Conservation (phyloP, 2,329 filamentous ascomycete genomes). For the Calycina herbarum region DNA sequence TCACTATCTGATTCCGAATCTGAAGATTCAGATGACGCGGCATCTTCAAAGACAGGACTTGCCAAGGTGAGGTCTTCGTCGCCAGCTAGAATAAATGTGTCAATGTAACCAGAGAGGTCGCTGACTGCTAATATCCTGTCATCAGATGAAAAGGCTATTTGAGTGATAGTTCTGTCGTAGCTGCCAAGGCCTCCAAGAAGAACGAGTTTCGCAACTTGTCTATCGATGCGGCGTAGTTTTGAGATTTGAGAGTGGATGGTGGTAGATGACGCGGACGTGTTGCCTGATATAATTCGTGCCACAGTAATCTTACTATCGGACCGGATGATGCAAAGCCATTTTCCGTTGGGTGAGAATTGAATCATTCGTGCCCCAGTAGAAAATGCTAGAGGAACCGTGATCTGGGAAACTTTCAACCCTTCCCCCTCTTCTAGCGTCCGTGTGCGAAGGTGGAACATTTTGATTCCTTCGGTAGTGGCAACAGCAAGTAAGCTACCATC, state of each 20-base stretch:
- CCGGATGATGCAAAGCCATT: conserved; percentile 67
- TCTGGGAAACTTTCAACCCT: conserved; percentile 68
- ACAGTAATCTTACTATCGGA: conserved; percentile 60
- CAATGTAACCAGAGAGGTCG: conserved; percentile 81
- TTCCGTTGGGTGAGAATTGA: conserved; percentile 66
- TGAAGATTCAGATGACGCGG: conserved; percentile 32
- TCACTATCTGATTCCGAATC: conserved; percentile 48
- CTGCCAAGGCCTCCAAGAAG: conserved; percentile 67
- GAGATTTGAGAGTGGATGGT: conserved; percentile 46
- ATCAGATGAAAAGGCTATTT: conserved; percentile 76
- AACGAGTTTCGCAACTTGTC: conserved; percentile 54
- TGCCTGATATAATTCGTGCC: conserved; percentile 44
- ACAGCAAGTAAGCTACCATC: conserved; percentile 76
- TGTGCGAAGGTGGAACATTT: conserved; percentile 69
- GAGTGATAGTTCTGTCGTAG: conserved; percentile 76
- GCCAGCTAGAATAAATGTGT: conserved; percentile 76
- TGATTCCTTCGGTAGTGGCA: conserved; percentile 72
- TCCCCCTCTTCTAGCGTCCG: conserved; percentile 52
- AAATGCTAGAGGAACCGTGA: conserved; percentile 61
- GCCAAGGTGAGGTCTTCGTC: conserved; percentile 49
- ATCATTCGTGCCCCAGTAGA: conserved; percentile 68
- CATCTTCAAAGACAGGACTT: conserved; percentile 39
- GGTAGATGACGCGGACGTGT: conserved; percentile 36
- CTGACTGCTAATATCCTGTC: conserved; percentile 75
- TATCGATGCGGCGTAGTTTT: conserved; percentile 53